Conservation (phyloP, 2,329 filamentous ascomycete species). For the Arthroderma sp. region DNA sequence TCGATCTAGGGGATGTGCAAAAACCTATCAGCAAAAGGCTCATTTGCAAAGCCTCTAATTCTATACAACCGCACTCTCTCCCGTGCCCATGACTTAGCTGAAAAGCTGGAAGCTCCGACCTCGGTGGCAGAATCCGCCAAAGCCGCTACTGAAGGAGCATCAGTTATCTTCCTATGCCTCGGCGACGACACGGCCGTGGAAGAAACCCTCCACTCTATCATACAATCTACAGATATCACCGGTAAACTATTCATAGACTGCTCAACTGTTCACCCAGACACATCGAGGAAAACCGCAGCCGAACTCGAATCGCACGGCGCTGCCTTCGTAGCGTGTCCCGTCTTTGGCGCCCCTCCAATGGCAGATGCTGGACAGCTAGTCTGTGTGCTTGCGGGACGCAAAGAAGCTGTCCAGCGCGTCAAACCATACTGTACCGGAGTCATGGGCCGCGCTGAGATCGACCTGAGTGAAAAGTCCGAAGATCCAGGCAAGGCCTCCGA, state of each 20-base stretch:
- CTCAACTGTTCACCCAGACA: constrained; percentile 77
- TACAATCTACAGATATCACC: constrained; percentile 40
- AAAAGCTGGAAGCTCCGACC: constrained; percentile 46
- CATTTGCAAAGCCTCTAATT: constrained; percentile 56
- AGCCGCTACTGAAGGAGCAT: constrained; percentile 53
- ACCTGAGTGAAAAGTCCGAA: constrained; percentile 49
- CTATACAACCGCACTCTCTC: constrained; percentile 67
- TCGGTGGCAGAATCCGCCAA: constrained; percentile 50
- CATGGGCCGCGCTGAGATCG: constrained; percentile 54
- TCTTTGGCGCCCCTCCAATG: constrained; percentile 29
- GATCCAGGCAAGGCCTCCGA: constrained; percentile 55
- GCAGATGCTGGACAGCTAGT: constrained; percentile 55
- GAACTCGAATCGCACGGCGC: constrained; percentile 47
- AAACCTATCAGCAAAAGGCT: constrained; percentile 68
- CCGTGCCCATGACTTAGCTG: constrained; percentile 50
- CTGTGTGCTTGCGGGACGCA: constrained; percentile 57
- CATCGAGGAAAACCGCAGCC: constrained; percentile 53
- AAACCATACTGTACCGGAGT: constrained; percentile 61
- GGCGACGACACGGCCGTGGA: constrained; percentile 64
- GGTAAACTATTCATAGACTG: constrained; percentile 77
- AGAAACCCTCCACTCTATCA: constrained; percentile 44
- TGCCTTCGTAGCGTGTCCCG: constrained; percentile 59
- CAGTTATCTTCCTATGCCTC: constrained; percentile 71
- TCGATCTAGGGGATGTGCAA: constrained; percentile 59
- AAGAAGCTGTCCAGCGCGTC: constrained; percentile 47